Conservation (phyloP, 2,329 filamentous ascomycete species). For the Aureobasidium mangrovei region DNA sequence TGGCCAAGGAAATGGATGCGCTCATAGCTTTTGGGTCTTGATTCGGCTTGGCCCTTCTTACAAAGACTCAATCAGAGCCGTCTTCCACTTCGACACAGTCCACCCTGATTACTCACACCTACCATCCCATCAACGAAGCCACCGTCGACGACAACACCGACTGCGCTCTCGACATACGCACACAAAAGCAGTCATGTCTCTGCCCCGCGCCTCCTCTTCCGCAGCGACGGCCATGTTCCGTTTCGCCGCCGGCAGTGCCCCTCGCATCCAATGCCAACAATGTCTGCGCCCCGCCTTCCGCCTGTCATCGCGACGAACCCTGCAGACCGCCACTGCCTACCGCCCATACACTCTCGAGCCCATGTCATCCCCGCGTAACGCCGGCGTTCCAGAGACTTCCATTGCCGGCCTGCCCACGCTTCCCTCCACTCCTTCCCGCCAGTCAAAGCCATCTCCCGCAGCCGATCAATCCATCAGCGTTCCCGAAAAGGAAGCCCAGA, state of each 20-base stretch:
- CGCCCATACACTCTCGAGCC: constrained; percentile 51
- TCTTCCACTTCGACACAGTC: neutral
- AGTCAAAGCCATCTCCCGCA: constrained; percentile 19
- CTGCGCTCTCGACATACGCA: neutral
- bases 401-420: constrained; percentile 41
- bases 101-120: neutral
- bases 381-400: constrained; percentile 51
- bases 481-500: constrained; percentile 59
- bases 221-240: constrained; percentile 24
- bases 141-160: neutral
- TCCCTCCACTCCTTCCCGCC: constrained; percentile 40
- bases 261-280: constrained; percentile 31
- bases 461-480: constrained; percentile 36
- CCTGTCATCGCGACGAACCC: constrained; percentile 45
- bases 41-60: neutral
- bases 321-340: constrained; percentile 59
- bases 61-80: constrained; percentile 9
- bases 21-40: constrained; percentile 9
- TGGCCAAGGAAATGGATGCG: neutral
- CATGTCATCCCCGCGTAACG: constrained; percentile 50
- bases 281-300: constrained; percentile 31
- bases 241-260: constrained; percentile 23
- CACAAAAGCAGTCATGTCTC: constrained; percentile 20
- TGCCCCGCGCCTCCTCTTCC: constrained; percentile 5
- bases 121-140: neutral